Percentiles rank a stretch among this genome's conserved stretches.
phyloP scores from a whole-genome alignment of 257 asterid genomes.

The Echium plantagineum region DNA sequence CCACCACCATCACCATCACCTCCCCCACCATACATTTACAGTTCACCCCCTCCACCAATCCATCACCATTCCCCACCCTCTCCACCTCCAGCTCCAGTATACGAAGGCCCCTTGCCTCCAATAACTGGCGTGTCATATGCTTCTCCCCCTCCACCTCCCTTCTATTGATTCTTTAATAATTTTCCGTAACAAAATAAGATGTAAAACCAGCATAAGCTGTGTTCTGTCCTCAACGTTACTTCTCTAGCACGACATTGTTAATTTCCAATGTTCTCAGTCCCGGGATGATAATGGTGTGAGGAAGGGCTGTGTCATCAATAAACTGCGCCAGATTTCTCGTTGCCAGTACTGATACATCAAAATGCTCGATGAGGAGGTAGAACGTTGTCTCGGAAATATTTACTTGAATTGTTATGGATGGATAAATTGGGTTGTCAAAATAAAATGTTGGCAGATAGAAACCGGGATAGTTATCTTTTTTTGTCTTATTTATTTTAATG shows the following conservation, averaged over 20 bases:
- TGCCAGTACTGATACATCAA: not conserved
- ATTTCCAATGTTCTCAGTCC: not conserved
- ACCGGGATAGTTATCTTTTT: not conserved
- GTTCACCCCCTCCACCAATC: not conserved
- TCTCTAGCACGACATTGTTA: constrained; percentile 1
- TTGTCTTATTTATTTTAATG: constrained; percentile 9
- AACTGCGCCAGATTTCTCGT: constrained; percentile 5
- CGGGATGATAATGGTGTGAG: not conserved
- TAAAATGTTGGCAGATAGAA: constrained; percentile 23
- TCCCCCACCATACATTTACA: constrained; percentile 27
- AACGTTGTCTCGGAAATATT: constrained; percentile 17
- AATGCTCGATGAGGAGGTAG: constrained; percentile 22
- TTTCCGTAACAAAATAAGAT: constrained; percentile 25
- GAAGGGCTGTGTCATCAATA: constrained; percentile 13
- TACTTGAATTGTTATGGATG: constrained; percentile 25
- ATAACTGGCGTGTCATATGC: no score
- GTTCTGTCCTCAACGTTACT: constrained; percentile 11
- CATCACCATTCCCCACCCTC: not conserved
- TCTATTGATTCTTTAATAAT: constrained; percentile 58
- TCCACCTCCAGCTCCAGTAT: no score
- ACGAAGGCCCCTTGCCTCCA: no score
- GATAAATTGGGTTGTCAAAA: constrained; percentile 24
- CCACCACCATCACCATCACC: constrained; percentile 16
- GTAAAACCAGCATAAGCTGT: constrained; percentile 10
- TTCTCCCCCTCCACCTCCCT: constrained; percentile 61